A percentile compares a stretch with the other conserved stretches of the same genome.
Evolutionary conservation across 1,284 basidiomycete species (phyloP).

Genomic region (Tilletiaria anomala): DNA sequence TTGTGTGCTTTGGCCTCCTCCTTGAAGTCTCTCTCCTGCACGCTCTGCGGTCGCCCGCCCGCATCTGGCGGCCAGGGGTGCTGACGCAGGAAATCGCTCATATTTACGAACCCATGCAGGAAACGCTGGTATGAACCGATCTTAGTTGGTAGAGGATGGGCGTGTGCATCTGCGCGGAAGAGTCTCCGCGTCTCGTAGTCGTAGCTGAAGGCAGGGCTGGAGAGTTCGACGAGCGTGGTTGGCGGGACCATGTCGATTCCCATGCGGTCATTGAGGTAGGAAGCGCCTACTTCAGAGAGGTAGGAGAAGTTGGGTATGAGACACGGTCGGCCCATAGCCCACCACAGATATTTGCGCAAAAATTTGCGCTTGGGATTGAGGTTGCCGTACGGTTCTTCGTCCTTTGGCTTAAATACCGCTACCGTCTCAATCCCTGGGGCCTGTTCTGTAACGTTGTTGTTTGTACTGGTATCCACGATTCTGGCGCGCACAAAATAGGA

Average conservation of each 20-base stretch:
- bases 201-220: slow-evolving; percentile 43
- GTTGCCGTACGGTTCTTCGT: slow-evolving; percentile 39
- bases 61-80: slow-evolving; percentile 78
- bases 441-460: too few species aligned
- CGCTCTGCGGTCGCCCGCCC: slow-evolving; percentile 38
- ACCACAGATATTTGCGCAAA: slow-evolving; percentile 36
- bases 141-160: slow-evolving; percentile 53
- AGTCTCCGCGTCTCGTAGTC: slow-evolving; percentile 40
- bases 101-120: slow-evolving; percentile 69
- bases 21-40: slow-evolving; percentile 51
- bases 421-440: slow-evolving; percentile 6
- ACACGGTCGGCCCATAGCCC: slow-evolving; percentile 38
- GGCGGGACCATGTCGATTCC: slow-evolving; percentile 66
- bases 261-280: slow-evolving; percentile 62
- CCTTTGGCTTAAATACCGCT: slow-evolving; percentile 37
- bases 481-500: slow-evolving; percentile 30
- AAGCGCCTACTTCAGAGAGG: slow-evolving; percentile 64
- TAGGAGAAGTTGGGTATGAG: slow-evolving; percentile 37
- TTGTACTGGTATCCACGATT: neutral
- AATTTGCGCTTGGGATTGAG: slow-evolving; percentile 29
- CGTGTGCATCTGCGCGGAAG: neutral
- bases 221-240: slow-evolving; percentile 66
- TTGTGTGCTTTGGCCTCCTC: slow-evolving; percentile 51
- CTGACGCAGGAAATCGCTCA: slow-evolving; percentile 66
- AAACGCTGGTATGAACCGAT: slow-evolving; percentile 82